A percentile compares a stretch with the other conserved stretches of the same genome.
Evolutionary conservation across 192 early-diverging fungal genomes (phyloP).

Genomic region (Coemansia sp.): DNA sequence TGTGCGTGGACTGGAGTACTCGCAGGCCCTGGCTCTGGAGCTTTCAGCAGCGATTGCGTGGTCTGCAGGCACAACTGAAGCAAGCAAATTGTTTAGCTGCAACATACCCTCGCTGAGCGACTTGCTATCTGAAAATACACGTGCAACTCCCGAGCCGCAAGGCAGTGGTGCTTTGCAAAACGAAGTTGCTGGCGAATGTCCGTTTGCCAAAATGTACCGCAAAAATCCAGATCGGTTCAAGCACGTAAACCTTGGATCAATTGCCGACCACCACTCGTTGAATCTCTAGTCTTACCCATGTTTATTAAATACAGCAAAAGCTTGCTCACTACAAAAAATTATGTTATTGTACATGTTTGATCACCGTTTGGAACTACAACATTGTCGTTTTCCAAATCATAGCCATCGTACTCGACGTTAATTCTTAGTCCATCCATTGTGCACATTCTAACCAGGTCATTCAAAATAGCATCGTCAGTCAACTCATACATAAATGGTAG

Average conservation of each 20-base stretch:
- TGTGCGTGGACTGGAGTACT: constrained; percentile 23
- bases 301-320: not conserved
- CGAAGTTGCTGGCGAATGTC: constrained; percentile 31
- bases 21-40: constrained; percentile 30
- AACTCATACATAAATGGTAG: not conserved
- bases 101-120: not conserved
- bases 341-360: not conserved
- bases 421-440: not conserved
- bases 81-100: not conserved
- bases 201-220: constrained; percentile 53
- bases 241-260: constrained; percentile 31
- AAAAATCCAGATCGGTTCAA: constrained; percentile 40
- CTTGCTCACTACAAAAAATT: not conserved
- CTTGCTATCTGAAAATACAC: not conserved
- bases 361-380: not conserved
- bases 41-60: constrained; percentile 19
- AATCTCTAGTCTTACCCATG: constrained; percentile 11
- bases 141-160: not conserved
- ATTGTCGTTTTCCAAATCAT: not conserved
- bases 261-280: constrained; percentile 26
- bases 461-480: not conserved
- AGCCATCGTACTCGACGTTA: not conserved
- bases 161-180: not conserved
- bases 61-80: not conserved
- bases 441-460: not conserved